phyloP scores from a whole-genome alignment of 1,284 basidiomycete genomes.

The Mycosarcoma maydis region DNA sequence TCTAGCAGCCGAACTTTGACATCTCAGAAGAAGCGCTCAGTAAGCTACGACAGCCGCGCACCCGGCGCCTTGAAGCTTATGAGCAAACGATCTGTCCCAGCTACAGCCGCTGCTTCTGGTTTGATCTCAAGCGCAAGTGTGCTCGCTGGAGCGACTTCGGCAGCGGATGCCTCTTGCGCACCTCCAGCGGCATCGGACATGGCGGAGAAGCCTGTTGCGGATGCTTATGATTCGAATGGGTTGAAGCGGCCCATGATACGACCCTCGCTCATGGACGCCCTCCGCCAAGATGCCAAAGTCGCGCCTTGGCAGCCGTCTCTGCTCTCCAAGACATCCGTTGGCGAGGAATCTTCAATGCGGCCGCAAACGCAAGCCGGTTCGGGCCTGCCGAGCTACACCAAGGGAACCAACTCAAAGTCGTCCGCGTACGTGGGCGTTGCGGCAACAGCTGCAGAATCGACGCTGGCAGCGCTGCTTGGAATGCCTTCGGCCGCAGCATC shows the following conservation, averaged over 20 bases:
- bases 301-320: slow-evolving; percentile 1
- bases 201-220: not conserved
- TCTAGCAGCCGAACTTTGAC: slow-evolving; percentile 10
- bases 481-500: slow-evolving; percentile 32
- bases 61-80: slow-evolving; percentile 20
- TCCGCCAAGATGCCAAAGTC: slow-evolving; percentile 12
- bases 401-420: slow-evolving; percentile 3
- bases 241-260: slow-evolving; percentile 8
- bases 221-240: not conserved
- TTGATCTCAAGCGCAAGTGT: not conserved
- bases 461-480: slow-evolving; percentile 40
- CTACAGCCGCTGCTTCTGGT: slow-evolving; percentile 17
- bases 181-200: too few species aligned
- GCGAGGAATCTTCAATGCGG: not conserved
- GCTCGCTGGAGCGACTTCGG: not conserved
- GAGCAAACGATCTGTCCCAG: slow-evolving; percentile 9
- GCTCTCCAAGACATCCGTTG: not conserved
- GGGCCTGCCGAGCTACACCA: slow-evolving; percentile 20
- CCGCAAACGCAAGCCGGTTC: not conserved
- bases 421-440: slow-evolving; percentile 3
- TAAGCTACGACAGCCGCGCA: slow-evolving; percentile 33
- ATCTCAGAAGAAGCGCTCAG: slow-evolving; percentile 37
- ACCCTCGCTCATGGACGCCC: slow-evolving; percentile 33
- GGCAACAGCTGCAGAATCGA: slow-evolving; percentile 22
- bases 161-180: too few species aligned